These are phyloP conservation scores for Fusarium stilboides DNA, from an alignment of 2,329 filamentous ascomycete genomes.

Conservation along the genomic window DNA sequence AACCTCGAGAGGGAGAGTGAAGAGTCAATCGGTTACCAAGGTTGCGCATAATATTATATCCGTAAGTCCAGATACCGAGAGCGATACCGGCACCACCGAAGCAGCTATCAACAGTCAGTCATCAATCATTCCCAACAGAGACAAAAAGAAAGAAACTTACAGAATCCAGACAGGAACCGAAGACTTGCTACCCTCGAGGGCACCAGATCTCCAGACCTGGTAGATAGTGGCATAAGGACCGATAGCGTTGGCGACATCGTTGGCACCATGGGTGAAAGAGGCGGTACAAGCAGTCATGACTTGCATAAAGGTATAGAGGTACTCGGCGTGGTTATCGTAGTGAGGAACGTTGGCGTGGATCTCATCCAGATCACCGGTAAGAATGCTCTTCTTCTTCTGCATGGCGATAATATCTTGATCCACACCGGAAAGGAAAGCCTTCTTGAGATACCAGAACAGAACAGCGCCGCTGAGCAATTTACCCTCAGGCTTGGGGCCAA, in stretches of 20 bases:
- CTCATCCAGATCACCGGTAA: constrained; percentile 67
- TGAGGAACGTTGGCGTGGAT: constrained; percentile 71
- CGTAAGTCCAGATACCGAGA: constrained; percentile 73
- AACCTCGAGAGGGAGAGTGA: constrained; percentile 72
- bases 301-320: constrained; percentile 73
- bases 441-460: constrained; percentile 49
- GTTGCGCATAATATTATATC: constrained; percentile 76
- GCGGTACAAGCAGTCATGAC: constrained; percentile 74
- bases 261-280: constrained; percentile 77
- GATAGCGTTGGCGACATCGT: constrained; percentile 75
- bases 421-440: constrained; percentile 43
- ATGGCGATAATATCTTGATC: constrained; percentile 50
- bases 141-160: constrained; percentile 33
- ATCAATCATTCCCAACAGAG: fast-evolving
- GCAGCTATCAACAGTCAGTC: constrained; percentile 44
- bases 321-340: constrained; percentile 72
- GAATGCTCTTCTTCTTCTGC: constrained; percentile 61
- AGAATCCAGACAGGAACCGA: constrained; percentile 74
- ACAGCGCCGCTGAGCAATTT: constrained; percentile 19
- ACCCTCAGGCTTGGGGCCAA: constrained; percentile 45
- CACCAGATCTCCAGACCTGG: constrained; percentile 69
- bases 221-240: constrained; percentile 76
- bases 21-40: constrained; percentile 75
- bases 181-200: constrained; percentile 60
- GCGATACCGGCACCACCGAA: constrained; percentile 68